Percentiles rank a stretch among this genome's conserved stretches.
phyloP scores from a whole-genome alignment of 306 rosid species.

The Urtica urens region DNA sequence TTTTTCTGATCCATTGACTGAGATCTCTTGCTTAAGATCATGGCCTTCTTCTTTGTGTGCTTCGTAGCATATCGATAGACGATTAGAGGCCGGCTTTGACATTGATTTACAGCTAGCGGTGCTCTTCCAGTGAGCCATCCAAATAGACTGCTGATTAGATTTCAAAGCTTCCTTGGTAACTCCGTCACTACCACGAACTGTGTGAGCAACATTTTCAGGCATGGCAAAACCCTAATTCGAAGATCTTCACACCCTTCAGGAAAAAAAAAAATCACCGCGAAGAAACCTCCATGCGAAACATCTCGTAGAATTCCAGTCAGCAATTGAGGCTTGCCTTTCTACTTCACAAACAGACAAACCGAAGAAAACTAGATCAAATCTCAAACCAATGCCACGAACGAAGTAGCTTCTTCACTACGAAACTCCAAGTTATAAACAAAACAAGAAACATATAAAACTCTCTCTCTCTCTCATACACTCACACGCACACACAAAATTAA shows the following conservation, averaged over 20 bases:
- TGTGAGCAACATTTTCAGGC: conserved; percentile 31
- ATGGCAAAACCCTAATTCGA: conserved; percentile 2
- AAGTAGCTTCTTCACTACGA: too few relatives aligned
- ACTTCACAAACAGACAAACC: not conserved
- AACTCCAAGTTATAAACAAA: too few relatives aligned
- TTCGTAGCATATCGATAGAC: conserved; percentile 20
- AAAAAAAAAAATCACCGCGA: not conserved
- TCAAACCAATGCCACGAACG: not conserved
- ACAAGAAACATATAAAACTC: too few relatives aligned
- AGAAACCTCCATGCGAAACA: not conserved
- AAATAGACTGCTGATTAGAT: conserved; percentile 27
- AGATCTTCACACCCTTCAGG: not conserved
- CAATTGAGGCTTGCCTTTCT: conserved; percentile 3
- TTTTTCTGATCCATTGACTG: conserved; percentile 18
- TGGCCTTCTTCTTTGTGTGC: conserved; percentile 24
- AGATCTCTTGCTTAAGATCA: conserved; percentile 22
- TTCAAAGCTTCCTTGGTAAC: conserved; percentile 22
- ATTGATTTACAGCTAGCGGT: conserved; percentile 30
- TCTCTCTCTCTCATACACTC: too few relatives aligned
- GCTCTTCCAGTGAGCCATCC: conserved; percentile 70
- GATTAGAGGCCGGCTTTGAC: conserved; percentile 18
- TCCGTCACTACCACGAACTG: conserved; percentile 23
- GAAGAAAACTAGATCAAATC: conserved; percentile 1
- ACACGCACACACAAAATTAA: too few relatives aligned
- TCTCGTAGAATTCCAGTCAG: conserved; percentile 9